Percentiles rank a stretch among this genome's conserved stretches.
phyloP scores from a whole-genome alignment of 345 rosid genomes.

The Combretum micranthum region DNA sequence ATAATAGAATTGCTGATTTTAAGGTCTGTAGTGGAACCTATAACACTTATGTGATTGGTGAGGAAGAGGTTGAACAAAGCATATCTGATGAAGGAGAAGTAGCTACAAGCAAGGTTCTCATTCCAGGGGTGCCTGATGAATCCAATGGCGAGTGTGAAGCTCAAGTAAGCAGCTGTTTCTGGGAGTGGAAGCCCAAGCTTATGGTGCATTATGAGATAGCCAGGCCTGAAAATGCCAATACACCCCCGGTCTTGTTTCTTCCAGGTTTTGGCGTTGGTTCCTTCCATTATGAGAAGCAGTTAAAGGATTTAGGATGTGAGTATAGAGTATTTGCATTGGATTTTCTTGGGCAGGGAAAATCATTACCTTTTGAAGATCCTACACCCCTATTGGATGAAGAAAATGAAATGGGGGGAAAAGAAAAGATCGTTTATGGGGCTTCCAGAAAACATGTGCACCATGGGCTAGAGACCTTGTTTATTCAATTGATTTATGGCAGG shows the following conservation, averaged over 20 bases:
- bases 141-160: conserved; percentile 49
- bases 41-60: background rate
- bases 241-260: conserved; percentile 75
- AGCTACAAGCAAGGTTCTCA: conserved; percentile 33
- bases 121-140: conserved; percentile 68
- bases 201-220: conserved; percentile 70
- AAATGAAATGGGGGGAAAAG: conserved; percentile 10
- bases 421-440: conserved; percentile 57
- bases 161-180: conserved; percentile 41
- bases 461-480: conserved; percentile 80
- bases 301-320: conserved; percentile 81
- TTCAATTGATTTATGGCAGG: conserved; percentile 83
- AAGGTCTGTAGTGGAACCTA: background rate
- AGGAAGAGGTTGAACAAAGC: background rate
- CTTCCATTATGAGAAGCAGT: conserved; percentile 90
- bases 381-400: conserved; percentile 29
- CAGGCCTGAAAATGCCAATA: conserved; percentile 51
- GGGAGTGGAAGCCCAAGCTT: conserved; percentile 87
- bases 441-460: conserved; percentile 67
- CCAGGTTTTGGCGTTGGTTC: conserved; percentile 99
- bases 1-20: too few species aligned
- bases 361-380: conserved; percentile 75
- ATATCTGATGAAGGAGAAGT: conserved; percentile 18
- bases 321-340: conserved; percentile 93
- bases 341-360: conserved; percentile 92